These are phyloP conservation scores for Haematococcus sp. DNA, from an alignment of 139 green algal genomes.

Conservation along the genomic window DNA sequence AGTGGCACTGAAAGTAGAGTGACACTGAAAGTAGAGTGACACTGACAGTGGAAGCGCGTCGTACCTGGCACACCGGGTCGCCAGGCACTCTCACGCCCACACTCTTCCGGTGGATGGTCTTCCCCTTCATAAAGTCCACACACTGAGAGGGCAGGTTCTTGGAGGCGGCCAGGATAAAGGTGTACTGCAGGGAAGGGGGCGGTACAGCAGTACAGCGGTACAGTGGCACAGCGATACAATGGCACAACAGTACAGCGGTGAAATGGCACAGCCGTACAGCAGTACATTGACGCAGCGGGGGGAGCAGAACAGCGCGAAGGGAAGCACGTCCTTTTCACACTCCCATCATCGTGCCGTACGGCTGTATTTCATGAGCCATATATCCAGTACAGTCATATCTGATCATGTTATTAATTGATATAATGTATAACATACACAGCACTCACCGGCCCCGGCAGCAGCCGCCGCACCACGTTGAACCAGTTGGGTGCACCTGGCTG, in stretches of 20 bases:
- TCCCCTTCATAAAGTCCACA: constrained; percentile 62
- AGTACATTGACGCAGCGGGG: background rate
- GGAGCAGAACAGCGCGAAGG: background rate
- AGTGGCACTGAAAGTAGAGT: too few species aligned
- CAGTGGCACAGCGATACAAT: too few species aligned
- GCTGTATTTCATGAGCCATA: background rate
- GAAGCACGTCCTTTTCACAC: too few species aligned
- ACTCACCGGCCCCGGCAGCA: constrained; percentile 77
- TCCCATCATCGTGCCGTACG: background rate
- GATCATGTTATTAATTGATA: too few species aligned
- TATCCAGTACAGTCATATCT: too few species aligned
- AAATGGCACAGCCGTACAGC: too few species aligned
- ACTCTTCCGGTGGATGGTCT: constrained; percentile 56
- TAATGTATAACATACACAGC: background rate
- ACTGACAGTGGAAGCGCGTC: too few species aligned
- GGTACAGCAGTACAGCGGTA: background rate
- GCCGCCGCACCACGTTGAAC: constrained; percentile 65
- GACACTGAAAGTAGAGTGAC: too few species aligned
- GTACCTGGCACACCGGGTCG: constrained; percentile 55
- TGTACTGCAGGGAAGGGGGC: constrained; percentile 66
- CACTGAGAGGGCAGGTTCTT: constrained; percentile 80
- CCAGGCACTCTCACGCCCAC: constrained; percentile 78
- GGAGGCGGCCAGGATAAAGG: constrained; percentile 80
- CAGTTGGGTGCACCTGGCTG: constrained; percentile 61
- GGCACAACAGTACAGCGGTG: too few species aligned